These are phyloP conservation scores for Kluyveromyces sp. DNA, from an alignment of 1,139 yeast species.

Conservation along the genomic window DNA sequence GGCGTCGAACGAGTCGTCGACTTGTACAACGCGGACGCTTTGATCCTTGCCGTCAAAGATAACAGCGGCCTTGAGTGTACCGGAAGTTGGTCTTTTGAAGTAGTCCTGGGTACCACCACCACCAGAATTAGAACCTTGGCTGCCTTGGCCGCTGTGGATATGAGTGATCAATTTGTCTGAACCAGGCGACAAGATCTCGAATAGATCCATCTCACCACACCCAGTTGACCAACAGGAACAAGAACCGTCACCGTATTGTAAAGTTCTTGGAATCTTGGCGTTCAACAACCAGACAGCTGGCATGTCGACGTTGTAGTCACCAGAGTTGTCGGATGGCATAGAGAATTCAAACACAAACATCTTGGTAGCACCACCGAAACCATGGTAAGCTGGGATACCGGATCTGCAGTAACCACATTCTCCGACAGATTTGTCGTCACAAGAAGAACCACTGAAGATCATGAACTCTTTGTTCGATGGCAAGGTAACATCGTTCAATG, in stretches of 20 bases:
- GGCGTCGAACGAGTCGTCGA: slow-evolving; percentile 51
- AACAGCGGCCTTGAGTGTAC: slow-evolving; percentile 84
- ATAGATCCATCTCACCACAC: slow-evolving; percentile 92
- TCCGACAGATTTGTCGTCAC: slow-evolving; percentile 44
- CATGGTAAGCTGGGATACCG: slow-evolving; percentile 69
- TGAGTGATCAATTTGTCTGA: slow-evolving; percentile 70
- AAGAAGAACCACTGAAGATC: slow-evolving; percentile 64
- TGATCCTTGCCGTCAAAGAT: slow-evolving; percentile 53
- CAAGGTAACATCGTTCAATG: slow-evolving; percentile 56
- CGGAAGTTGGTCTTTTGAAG: slow-evolving; percentile 73
- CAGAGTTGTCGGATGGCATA: slow-evolving; percentile 49
- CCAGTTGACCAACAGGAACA: slow-evolving; percentile 97
- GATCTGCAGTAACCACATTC: slow-evolving; percentile 85
- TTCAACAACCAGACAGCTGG: slow-evolving; percentile 87
- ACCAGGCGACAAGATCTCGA: slow-evolving; percentile 73
- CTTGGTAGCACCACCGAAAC: slow-evolving; percentile 57
- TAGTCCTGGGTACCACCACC: slow-evolving; percentile 90
- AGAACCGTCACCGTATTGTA: slow-evolving; percentile 70
- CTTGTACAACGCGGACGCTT: slow-evolving; percentile 51
- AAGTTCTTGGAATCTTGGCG: slow-evolving; percentile 89
- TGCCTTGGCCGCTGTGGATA: slow-evolving; percentile 82
- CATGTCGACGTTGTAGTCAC: slow-evolving; percentile 43
- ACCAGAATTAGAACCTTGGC: slow-evolving; percentile 43
- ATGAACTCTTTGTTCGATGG: slow-evolving; percentile 69
- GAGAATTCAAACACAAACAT: slow-evolving; percentile 66